Evolutionary conservation across 768 basidiomycete genomes (phyloP), one percentile per base, ranked within the genome.

Genomic region (Mycena amicta): DNA sequence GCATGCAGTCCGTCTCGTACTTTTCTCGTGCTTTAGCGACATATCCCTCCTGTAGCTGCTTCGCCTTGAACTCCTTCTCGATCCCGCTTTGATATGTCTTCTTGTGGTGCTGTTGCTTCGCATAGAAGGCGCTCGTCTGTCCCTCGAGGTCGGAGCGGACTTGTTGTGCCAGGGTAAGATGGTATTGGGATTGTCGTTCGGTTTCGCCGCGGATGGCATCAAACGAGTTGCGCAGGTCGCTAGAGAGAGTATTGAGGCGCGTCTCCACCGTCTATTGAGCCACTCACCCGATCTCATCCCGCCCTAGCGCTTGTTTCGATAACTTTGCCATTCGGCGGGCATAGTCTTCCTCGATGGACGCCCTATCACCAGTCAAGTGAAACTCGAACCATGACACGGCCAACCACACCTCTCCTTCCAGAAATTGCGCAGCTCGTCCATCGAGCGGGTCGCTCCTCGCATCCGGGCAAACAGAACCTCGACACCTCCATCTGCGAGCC

Each of bases 331-430:
- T 69, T 27, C 88, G 84, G 73, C 93, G 94, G 1, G 95, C 89
- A 68, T 98, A 98, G 33, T 98, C 96, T 67, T 98, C 95, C 72
- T 98, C 95, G 61, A 98, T 97, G 28, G 79, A 63, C 6, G 93
- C 88, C 69, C 96, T 97, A 49, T 40, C 61, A 43, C 52, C 39
- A 55, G 33, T 50, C 55, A 62, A 53, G 56, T 61, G 25, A n/a
- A 12, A 52, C 23, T 41, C 52, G 23, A 27, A 52, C 16, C 26
- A 39, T 29, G 6, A 40, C 5, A 15, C 28, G 29, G 75, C 33
- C 33, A 18, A 37, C 33, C 86, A 58, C 61, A 95, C 95, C 96
- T 82, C 74, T 98, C 96, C 68, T 94, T 95, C 92, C 94, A 97
- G 68, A 92, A 95, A 43, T 77, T 83, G 64, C 81, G 83, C 50